Base-by-base conservation (phyloP, 768 basidiomycete species). In the Hirschioporus abietinus region DNA sequence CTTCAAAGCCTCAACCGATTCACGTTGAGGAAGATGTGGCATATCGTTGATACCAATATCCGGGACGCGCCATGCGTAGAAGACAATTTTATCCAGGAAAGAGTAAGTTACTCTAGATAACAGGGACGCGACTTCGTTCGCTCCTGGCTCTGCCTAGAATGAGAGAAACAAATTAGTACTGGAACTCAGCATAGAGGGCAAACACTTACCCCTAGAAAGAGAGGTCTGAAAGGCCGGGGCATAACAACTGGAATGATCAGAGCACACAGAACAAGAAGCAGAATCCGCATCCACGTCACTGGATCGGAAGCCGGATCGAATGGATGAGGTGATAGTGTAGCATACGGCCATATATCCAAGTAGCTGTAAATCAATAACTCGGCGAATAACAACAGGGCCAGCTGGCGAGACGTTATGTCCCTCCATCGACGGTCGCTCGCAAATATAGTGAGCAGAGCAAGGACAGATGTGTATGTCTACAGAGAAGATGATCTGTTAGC, bases 311-410 rank as follows among this genome's bases (percentile, higher is more conserved):
- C 6, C 15, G 24, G 9, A 20, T 52, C 42, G 42, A 52, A 52
- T 52, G 42, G 42, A 52, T 52, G 20, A 20, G 42, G 42, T 52
- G 42, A 15, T 15, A 18, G 24, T 17, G 60, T 61, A 23, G 60
- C 60, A 61, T 25, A 34, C 30, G 60, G 60, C 60, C 60, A 61
- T 23, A 61, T 15, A 61, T 61, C 60, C 60, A 61, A 61, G 23
- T 4, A 61, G 25, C 60, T 23, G 30, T 61, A 61, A 12, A 61
- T 23, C 12, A 34, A 3, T 5, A 24, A 34, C 17, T 25, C 60
- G 12, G 23, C 30, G 25, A 61, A 15, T 8, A 61, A 18, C 3
- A 61, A 15, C 60, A 61, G 23, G 25, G 60, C 24, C 17, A 34
- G 25, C 24, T 61, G 60, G 25, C 24, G 25, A 24, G 24, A 34